Evolutionary conservation across 768 basidiomycete genomes (phyloP).

Genomic region (Leccinum pellstonianum): DNA sequence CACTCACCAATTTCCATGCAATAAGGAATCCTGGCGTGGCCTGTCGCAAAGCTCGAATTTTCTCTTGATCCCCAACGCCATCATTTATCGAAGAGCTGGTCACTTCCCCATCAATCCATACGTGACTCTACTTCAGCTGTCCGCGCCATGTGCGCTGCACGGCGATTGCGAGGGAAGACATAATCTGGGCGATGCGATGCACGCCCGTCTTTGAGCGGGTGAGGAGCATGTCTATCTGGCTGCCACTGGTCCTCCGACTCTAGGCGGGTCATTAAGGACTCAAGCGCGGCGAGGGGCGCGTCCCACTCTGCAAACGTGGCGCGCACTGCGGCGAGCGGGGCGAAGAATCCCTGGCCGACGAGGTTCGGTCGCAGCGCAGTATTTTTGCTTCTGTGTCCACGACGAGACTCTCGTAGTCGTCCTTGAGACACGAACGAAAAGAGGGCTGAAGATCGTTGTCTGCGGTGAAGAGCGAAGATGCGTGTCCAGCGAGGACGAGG

Average conservation of each 20-base stretch:
- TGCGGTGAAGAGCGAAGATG: constrained; percentile 75
- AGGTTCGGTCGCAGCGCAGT: constrained; percentile 70
- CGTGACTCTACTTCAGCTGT: constrained; percentile 45
- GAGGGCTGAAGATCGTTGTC: constrained; percentile 61
- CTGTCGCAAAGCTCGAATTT: too few relatives aligned
- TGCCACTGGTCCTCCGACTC: constrained; percentile 51
- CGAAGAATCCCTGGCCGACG: constrained; percentile 76
- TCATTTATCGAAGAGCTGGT: too few relatives aligned
- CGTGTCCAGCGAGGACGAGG: constrained; percentile 82
- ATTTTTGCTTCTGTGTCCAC: constrained; percentile 80
- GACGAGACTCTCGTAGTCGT: constrained; percentile 79
- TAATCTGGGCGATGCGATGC: constrained; percentile 68
- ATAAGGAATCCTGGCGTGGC: too few relatives aligned
- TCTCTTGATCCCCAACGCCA: too few relatives aligned
- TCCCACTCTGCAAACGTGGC: constrained; percentile 89
- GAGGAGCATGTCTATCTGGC: constrained; percentile 80
- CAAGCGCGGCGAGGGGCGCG: constrained; percentile 74
- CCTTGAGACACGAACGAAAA: constrained; percentile 56
- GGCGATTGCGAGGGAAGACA: constrained; percentile 65
- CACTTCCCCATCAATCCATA: too few relatives aligned
- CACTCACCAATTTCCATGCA: too few relatives aligned
- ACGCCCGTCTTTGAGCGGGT: constrained; percentile 75
- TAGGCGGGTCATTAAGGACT: constrained; percentile 61
- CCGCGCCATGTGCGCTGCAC: constrained; percentile 83
- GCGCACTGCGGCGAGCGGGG: constrained; percentile 80